Percentiles rank a stretch among this genome's conserved stretches.
Conservation (phyloP, 208 protist species). For the Leishmania amazonensis region DNA sequence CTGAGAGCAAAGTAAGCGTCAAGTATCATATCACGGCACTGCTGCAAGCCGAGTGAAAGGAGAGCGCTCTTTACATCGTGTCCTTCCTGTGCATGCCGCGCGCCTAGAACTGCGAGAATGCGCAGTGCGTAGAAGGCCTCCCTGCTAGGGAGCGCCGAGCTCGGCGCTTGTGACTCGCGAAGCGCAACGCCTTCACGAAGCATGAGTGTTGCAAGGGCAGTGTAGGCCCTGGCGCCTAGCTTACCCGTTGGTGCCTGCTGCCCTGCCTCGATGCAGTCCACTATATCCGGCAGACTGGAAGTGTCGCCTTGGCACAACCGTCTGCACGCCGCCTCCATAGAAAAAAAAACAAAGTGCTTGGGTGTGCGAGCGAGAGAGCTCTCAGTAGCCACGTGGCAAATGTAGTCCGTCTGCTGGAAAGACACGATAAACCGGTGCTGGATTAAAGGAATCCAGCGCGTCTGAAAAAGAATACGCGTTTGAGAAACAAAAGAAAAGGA, state of each 20-base stretch:
- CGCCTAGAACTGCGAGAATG: conserved; percentile 36
- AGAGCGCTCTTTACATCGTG: conserved; percentile 28
- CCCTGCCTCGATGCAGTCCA: conserved; percentile 37
- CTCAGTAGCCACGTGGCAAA: background rate
- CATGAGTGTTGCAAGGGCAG: conserved; percentile 38
- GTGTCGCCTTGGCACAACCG: conserved; percentile 40
- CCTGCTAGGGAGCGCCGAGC: conserved; percentile 11
- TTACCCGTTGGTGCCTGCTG: conserved; percentile 1
- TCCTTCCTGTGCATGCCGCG: conserved; percentile 18
- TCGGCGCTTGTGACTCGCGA: background rate
- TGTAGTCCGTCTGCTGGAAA: background rate
- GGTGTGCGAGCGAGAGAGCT: background rate
- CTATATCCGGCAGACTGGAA: conserved; percentile 38
- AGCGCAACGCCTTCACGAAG: conserved; percentile 34
- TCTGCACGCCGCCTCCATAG: conserved; percentile 40
- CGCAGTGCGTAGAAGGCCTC: conserved; percentile 40
- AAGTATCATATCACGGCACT: conserved; percentile 47
- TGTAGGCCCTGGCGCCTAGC: conserved; percentile 6
- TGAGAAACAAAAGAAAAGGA: background rate
- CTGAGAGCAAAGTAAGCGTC: conserved; percentile 56
- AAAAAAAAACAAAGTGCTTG: background rate
- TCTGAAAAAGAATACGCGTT: background rate
- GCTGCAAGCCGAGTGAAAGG: conserved; percentile 31
- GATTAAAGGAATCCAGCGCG: background rate
- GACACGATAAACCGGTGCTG: background rate